Evolutionary conservation across 1,284 basidiomycete species (phyloP).

Genomic region (Mycosarcoma mackinlayi): DNA sequence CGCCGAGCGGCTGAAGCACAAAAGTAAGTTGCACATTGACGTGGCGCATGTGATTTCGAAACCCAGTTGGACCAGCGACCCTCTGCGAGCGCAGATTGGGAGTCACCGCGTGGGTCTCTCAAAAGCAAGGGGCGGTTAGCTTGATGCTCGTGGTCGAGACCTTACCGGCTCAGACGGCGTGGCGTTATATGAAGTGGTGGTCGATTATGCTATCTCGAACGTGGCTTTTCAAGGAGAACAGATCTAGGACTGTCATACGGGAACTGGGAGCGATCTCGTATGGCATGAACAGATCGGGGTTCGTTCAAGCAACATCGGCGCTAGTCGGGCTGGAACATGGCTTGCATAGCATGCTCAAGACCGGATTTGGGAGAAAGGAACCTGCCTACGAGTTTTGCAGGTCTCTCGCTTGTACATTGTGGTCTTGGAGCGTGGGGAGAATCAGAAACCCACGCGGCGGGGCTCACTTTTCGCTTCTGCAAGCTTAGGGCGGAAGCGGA

Average conservation of each 20-base stretch:
- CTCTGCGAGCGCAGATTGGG: neutral
- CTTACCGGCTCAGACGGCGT: no score
- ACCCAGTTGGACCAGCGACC: neutral
- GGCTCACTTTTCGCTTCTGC: neutral
- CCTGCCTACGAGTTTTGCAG: neutral
- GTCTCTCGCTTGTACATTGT: neutral
- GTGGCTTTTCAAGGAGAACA: neutral
- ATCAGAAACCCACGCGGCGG: constrained; percentile 4
- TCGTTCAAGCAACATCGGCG: neutral
- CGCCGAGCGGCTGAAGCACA: constrained; percentile 18
- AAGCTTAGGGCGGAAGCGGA: neutral
- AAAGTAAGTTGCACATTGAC: constrained; percentile 30
- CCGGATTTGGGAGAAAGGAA: neutral
- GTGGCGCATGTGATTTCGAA: constrained; percentile 1
- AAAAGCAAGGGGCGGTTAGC: neutral
- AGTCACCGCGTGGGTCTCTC: no score
- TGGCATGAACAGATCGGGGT: neutral
- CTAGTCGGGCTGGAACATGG: constrained; percentile 4
- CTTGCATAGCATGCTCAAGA: neutral
- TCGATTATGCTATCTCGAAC: neutral
- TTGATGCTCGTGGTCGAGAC: neutral
- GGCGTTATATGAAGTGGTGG: neutral
- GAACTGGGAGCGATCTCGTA: no score
- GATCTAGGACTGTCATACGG: neutral
- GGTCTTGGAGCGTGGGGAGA: constrained; percentile 18